Evolutionary conservation across 345 rosid genomes (phyloP).

Genomic region (Pugionium dolabratum): DNA sequence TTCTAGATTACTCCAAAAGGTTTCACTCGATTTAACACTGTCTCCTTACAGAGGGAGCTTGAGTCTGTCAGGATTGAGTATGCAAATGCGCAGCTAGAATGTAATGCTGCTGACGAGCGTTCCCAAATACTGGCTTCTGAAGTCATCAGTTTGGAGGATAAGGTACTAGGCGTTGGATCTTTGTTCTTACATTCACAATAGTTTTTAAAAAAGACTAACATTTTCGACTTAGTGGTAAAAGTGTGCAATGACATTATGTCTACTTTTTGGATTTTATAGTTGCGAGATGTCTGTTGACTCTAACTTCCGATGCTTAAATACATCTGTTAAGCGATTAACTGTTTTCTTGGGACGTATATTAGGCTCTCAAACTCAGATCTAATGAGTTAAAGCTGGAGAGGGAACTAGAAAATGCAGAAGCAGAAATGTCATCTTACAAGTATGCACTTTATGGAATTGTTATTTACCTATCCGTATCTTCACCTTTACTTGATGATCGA

Average conservation of each 20-base stretch:
- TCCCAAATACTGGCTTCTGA: constrained; percentile 91
- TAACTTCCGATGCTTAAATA: constrained; percentile 29
- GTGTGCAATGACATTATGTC: constrained; percentile 5
- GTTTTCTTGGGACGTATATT: constrained; percentile 31
- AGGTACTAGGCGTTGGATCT: constrained; percentile 52
- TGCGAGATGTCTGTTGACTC: constrained; percentile 19
- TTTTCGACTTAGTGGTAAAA: constrained; percentile 16
- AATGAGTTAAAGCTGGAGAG: constrained; percentile 94
- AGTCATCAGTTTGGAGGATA: constrained; percentile 97
- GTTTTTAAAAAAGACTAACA: background rate
- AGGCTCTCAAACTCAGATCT: constrained; percentile 95
- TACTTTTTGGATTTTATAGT: background rate
- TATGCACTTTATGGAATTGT: constrained; percentile 44
- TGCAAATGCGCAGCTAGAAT: constrained; percentile 75
- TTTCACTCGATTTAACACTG: constrained; percentile 8
- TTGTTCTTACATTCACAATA: constrained; percentile 1
- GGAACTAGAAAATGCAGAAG: constrained; percentile 73
- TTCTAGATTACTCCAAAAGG: constrained; percentile 14
- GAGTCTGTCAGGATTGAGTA: constrained; percentile 73
- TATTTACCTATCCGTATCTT: constrained; percentile 16
- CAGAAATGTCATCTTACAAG: constrained; percentile 73
- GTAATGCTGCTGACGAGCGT: constrained; percentile 91
- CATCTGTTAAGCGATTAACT: constrained; percentile 17
- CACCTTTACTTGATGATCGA: constrained; percentile 14
- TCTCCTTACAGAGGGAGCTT: constrained; percentile 68